phyloP scores from a whole-genome alignment of 306 rosid species.

The Trifolium dubium region DNA sequence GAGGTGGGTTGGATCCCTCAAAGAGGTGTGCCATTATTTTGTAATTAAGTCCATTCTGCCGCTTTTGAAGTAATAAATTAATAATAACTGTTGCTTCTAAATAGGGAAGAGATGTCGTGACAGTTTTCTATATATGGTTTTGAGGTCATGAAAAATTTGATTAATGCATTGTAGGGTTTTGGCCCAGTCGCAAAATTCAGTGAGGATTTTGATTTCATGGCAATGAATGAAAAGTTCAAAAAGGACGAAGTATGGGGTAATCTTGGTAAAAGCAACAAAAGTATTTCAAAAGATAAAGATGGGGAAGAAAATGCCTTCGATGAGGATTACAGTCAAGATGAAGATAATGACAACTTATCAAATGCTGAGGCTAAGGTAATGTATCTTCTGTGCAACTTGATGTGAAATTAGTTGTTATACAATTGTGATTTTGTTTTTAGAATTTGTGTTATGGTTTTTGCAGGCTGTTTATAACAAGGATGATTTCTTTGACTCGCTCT shows the following conservation, averaged over 20 bases:
- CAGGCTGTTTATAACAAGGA: slow-evolving; percentile 88
- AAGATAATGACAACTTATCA: slow-evolving; percentile 55
- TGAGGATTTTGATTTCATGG: slow-evolving; percentile 90
- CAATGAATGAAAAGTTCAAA: slow-evolving; percentile 97
- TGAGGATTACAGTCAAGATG: slow-evolving; percentile 65
- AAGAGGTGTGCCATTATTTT: too few relatives aligned
- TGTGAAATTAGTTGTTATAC: slow-evolving; percentile 1
- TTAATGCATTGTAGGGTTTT: slow-evolving; percentile 59
- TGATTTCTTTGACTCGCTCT: slow-evolving; percentile 87
- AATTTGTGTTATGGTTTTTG: slow-evolving; percentile 32
- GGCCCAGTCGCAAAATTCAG: slow-evolving; percentile 70
- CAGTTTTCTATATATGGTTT: not conserved
- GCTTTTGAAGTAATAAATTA: not conserved
- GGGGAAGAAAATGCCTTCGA: slow-evolving; percentile 62
- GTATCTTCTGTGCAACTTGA: slow-evolving; percentile 20
- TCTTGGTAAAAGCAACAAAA: slow-evolving; percentile 75
- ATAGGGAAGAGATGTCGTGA: too few relatives aligned
- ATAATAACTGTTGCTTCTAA: too few relatives aligned
- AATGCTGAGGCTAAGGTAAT: slow-evolving; percentile 62
- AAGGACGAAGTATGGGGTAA: slow-evolving; percentile 99
- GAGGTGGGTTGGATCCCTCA: too few relatives aligned
- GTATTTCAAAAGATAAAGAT: slow-evolving; percentile 57
- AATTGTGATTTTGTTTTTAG: not conserved
- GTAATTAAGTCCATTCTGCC: not conserved
- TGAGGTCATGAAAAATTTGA: slow-evolving; percentile 22